Percentiles rank a stretch among this genome's conserved stretches.
These are phyloP conservation scores for Claviceps paspali DNA, from an alignment of 2,329 filamentous ascomycete species.

Conservation along the genomic window DNA sequence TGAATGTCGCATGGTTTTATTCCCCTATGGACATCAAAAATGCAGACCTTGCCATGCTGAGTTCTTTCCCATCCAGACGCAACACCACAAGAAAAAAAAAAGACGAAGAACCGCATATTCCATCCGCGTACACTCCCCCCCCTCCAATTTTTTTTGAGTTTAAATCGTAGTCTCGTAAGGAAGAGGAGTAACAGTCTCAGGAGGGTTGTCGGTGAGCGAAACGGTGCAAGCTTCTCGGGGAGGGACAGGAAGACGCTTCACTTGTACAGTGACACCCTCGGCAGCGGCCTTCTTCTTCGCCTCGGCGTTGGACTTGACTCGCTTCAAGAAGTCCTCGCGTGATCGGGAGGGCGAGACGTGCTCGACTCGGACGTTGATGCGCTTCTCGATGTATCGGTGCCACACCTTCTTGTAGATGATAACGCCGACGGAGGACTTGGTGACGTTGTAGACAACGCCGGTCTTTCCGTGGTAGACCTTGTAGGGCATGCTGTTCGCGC, in stretches of 20 bases:
- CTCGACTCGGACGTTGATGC: conserved; percentile 97
- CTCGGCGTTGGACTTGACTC: conserved; percentile 91
- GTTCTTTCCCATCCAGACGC: conserved; percentile 28
- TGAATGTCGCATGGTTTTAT: conserved; percentile 23
- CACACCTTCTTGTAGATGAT: conserved; percentile 99
- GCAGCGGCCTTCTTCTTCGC: conserved; percentile 88
- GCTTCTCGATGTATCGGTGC: conserved; percentile 99
- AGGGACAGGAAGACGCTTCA: conserved; percentile 77
- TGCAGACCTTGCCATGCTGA: conserved; percentile 28
- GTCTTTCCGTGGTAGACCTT: conserved; percentile 99
- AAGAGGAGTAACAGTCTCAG: conserved; percentile 82
- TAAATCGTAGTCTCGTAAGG: conserved; percentile 99
- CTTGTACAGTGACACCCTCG: conserved; percentile 70
- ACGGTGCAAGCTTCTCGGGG: conserved; percentile 73
- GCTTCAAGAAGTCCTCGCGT: conserved; percentile 88
- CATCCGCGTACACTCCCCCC: conserved; percentile 8
- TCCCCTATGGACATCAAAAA: conserved; percentile 26
- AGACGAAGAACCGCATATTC: conserved; percentile 14
- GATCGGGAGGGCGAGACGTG: conserved; percentile 91
- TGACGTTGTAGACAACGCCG: conserved; percentile 96
- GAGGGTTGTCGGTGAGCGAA: conserved; percentile 65
- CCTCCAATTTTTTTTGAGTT: conserved; percentile 17
- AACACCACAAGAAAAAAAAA: conserved; percentile 26
- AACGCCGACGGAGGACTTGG: conserved; percentile 92
- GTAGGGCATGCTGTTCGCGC: conserved; percentile 68